Percentiles rank a stretch among this genome's conserved stretches.
Conservation (phyloP, 805 yeast species). For the Kuraishia ogatae region DNA sequence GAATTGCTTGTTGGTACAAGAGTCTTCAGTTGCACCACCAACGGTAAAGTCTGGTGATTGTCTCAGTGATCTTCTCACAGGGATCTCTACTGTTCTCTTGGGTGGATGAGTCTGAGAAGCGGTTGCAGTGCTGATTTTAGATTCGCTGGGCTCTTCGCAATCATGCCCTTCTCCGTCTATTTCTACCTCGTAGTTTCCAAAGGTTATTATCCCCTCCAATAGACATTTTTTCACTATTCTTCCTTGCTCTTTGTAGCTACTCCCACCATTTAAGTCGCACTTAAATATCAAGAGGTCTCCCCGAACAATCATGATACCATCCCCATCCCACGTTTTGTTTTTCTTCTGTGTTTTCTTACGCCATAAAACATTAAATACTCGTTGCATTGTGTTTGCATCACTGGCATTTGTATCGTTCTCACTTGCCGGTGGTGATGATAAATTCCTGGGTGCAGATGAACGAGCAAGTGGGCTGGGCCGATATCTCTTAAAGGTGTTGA, state of each 20-base stretch:
- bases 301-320: constrained; percentile 49
- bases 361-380: constrained; percentile 38
- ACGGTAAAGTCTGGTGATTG: neutral
- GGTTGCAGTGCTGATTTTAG: neutral
- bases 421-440: neutral
- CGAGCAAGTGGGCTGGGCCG: neutral
- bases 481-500: neutral
- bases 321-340: constrained; percentile 93
- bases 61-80: neutral
- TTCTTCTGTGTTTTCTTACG: constrained; percentile 69
- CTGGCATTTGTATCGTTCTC: neutral
- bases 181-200: constrained; percentile 58
- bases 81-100: neutral
- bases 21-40: neutral
- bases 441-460: neutral
- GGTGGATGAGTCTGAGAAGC: neutral
- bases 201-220: constrained; percentile 31
- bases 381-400: neutral
- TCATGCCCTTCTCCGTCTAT: constrained; percentile 27
- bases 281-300: constrained; percentile 18
- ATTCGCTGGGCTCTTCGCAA: neutral
- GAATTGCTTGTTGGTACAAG: neutral
- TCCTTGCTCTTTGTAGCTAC: constrained; percentile 12
- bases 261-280: constrained; percentile 18
- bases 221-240: constrained; percentile 6